A percentile compares a stretch with the other conserved stretches of the same genome.
Conservation (phyloP, 1,284 basidiomycete species). For the Rhodofomes roseus region DNA sequence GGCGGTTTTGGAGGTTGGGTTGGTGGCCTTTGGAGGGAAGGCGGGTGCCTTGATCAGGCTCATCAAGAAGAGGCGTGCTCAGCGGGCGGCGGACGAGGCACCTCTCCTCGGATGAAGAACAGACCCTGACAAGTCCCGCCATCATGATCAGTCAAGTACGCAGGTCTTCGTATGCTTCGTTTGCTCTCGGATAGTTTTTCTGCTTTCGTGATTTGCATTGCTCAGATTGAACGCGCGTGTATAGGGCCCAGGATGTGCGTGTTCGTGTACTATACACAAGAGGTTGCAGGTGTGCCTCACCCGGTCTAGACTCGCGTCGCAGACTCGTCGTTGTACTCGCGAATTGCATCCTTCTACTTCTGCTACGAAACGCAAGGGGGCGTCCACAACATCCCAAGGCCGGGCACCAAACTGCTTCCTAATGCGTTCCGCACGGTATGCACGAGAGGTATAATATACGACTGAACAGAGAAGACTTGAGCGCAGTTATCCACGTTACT, state of each 20-base stretch:
- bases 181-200: not conserved
- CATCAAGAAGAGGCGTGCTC: not conserved
- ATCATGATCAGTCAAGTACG: not conserved
- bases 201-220: not conserved
- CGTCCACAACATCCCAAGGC: not conserved
- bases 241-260: too few species aligned
- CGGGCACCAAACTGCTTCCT: not conserved
- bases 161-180: too few species aligned
- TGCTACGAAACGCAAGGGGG: not conserved
- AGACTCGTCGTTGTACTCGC: not conserved
- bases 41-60: not conserved
- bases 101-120: slow-evolving; percentile 4
- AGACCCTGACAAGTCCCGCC: slow-evolving; percentile 2
- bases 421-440: not conserved
- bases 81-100: not conserved
- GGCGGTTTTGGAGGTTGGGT: slow-evolving; percentile 12
- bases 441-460: not conserved
- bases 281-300: too few species aligned
- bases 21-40: not conserved
- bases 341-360: too few species aligned
- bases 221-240: too few species aligned
- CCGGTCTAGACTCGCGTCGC: not conserved
- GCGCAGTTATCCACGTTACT: not conserved
- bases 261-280: not conserved
- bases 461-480: not conserved